phyloP scores from a whole-genome alignment of 768 basidiomycete genomes.

The Termitomyces sp. region DNA sequence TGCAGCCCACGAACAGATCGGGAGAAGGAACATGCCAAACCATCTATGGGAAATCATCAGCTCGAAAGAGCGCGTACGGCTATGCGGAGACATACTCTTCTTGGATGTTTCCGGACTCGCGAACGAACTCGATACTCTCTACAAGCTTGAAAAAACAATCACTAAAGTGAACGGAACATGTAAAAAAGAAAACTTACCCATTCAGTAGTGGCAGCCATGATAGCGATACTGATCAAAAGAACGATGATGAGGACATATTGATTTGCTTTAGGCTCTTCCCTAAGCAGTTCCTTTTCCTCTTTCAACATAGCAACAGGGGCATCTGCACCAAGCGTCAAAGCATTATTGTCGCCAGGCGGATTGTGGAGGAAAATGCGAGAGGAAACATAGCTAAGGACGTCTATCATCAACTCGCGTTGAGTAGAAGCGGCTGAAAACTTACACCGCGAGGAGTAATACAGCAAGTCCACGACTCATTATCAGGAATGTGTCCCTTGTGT shows the following conservation, averaged over 20 bases:
- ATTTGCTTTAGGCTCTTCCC: constrained; percentile 49
- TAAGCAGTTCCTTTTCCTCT: constrained; percentile 27
- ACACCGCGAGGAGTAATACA: constrained; percentile 57
- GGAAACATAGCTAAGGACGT: constrained; percentile 44
- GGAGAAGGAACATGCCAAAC: constrained; percentile 71
- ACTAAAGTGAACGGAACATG: constrained; percentile 36
- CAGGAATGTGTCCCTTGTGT: constrained; percentile 41
- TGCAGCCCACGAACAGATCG: constrained; percentile 67
- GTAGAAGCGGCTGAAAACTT: constrained; percentile 16
- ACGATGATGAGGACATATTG: constrained; percentile 56
- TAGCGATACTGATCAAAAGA: constrained; percentile 43
- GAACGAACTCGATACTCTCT: constrained; percentile 54
- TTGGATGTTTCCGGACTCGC: constrained; percentile 33
- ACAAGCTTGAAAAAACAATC: constrained; percentile 48
- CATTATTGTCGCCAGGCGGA: constrained; percentile 57
- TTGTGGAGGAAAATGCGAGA: constrained; percentile 69
- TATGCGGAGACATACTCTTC: constrained; percentile 37
- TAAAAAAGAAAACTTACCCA: constrained; percentile 34
- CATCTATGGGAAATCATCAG: constrained; percentile 33
- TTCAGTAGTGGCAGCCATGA: constrained; percentile 69
- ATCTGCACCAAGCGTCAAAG: constrained; percentile 31
- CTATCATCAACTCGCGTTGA: neutral
- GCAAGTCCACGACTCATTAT: constrained; percentile 63
- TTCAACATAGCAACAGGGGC: constrained; percentile 40
- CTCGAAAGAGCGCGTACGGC: neutral